Base-by-base conservation (phyloP, 768 basidiomycete genomes). In the Tylopilus plumbeoviolaceoides region DNA sequence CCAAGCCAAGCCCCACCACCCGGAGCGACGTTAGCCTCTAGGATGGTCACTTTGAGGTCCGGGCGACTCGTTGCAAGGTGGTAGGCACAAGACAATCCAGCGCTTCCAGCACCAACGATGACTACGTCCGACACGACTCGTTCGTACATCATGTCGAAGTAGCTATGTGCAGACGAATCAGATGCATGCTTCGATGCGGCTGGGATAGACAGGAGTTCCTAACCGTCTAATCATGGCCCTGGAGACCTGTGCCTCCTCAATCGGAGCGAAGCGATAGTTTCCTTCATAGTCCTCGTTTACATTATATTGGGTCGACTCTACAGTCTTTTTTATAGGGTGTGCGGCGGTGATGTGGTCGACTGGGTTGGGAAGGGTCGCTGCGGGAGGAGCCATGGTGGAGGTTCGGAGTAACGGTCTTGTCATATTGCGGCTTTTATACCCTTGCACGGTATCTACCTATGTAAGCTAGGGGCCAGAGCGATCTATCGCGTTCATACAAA, bases 1-100 rank as follows among this genome's bases (percentile, higher is more conserved):
- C 86, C 85, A 36, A 89, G 77, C 87, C 87, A 89, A 12, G 85
- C 87, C 31, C 86, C 84, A 50, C 85, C 85, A 48, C 85, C 85
- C 1, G 87, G 88, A 2, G 88, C 83, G n/a, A 90, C 87, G 58
- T 79, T 83, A 18, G 88, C 88, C 69, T 89, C 87, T 59, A 89
- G 72, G 63, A 89, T 80, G 45, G 79, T 78, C 57, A 80, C 62
- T 60, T 81, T 83, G 56, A 87, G 74, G 59, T 89, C 84, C 25
- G 87, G 88, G 14, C 84, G 79, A 44, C 66, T 75, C 55, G 74
- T 84, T 9, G 82, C 85, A 47, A 91, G 76, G 56, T 80, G 79
- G 72, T 88, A 89, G 21, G 89, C 88, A 64, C 84, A 87, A 8
- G 83, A 84, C 47, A 89, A 70, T 20, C 87, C 87, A 20, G 78